These are phyloP conservation scores for Akanthomyces muscarius DNA, from an alignment of 2,329 filamentous ascomycete genomes.

Conservation along the genomic window DNA sequence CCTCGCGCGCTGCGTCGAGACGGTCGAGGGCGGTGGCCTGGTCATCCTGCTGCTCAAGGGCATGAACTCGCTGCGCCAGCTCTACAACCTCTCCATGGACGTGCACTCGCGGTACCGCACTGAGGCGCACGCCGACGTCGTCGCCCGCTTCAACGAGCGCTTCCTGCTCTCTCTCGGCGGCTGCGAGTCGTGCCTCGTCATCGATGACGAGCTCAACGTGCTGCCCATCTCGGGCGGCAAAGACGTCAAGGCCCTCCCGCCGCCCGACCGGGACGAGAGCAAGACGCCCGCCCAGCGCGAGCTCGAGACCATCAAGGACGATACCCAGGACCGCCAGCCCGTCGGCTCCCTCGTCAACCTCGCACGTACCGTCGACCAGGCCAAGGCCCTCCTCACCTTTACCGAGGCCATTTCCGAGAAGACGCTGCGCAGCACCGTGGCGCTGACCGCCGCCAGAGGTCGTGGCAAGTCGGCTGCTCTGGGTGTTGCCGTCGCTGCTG, in stretches of 20 bases:
- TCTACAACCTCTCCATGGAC: constrained; percentile 97
- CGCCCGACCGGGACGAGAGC: constrained; percentile 68
- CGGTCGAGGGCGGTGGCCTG: constrained; percentile 91
- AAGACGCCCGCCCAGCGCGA: constrained; percentile 69
- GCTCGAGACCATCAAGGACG: constrained; percentile 82
- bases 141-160: constrained; percentile 94
- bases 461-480: constrained; percentile 95
- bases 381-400: constrained; percentile 93
- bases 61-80: constrained; percentile 94
- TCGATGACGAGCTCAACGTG: constrained; percentile 97
- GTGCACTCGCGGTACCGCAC: constrained; percentile 95
- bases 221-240: constrained; percentile 95
- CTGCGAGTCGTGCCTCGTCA: constrained; percentile 89
- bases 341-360: constrained; percentile 80
- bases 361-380: constrained; percentile 89
- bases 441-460: constrained; percentile 87
- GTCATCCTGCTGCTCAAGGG: constrained; percentile 89
- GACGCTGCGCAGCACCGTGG: constrained; percentile 87
- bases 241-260: constrained; percentile 76
- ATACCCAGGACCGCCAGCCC: constrained; percentile 77
- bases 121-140: constrained; percentile 91
- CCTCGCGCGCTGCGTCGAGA: constrained; percentile 90
- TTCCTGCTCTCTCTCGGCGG: constrained; percentile 94
- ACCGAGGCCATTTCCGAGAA: constrained; percentile 96
- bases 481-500: constrained; percentile 89